Evolutionary conservation across 1,139 yeast genomes (phyloP).

Genomic region (Blastobotrys persicus): DNA sequence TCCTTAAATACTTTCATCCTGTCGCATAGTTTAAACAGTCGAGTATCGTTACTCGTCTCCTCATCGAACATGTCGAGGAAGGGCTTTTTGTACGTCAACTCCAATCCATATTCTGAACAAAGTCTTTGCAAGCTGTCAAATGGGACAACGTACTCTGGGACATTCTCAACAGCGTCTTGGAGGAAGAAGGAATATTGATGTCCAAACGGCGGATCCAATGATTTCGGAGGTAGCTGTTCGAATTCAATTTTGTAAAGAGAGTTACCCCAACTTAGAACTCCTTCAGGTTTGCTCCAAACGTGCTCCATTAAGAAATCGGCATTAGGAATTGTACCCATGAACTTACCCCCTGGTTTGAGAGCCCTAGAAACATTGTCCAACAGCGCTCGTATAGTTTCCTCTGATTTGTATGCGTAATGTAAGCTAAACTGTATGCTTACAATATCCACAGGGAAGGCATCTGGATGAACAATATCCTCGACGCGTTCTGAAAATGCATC

Average conservation of each 20-base stretch:
- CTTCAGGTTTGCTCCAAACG: conserved; percentile 33
- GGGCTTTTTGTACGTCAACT: conserved; percentile 67
- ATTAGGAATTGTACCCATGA: conserved; percentile 93
- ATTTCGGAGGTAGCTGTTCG: conserved; percentile 41
- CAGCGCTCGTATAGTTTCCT: conserved; percentile 69
- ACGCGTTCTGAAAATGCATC: conserved; percentile 77
- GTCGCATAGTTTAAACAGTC: conserved; percentile 65
- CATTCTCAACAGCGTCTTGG: conserved; percentile 92
- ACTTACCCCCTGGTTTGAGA: conserved; percentile 75
- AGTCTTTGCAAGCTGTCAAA: conserved; percentile 80
- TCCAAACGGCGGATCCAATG: conserved; percentile 70
- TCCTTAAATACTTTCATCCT: conserved; percentile 45
- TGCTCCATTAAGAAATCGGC: conserved; percentile 77
- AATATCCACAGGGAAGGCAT: conserved; percentile 78
- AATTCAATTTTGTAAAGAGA: conserved; percentile 77
- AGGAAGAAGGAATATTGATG: conserved; percentile 77
- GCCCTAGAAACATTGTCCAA: conserved; percentile 74
- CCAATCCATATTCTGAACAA: conserved; percentile 80
- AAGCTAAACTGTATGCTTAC: conserved; percentile 89
- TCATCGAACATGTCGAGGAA: conserved; percentile 81
- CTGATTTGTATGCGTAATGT: conserved; percentile 92
- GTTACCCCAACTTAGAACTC: conserved; percentile 68
- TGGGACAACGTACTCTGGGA: conserved; percentile 97
- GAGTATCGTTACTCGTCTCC: conserved; percentile 65
- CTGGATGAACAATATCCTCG: conserved; percentile 68